Evolutionary conservation across 768 basidiomycete genomes (phyloP).

Genomic region (Mycena epipterygia): DNA sequence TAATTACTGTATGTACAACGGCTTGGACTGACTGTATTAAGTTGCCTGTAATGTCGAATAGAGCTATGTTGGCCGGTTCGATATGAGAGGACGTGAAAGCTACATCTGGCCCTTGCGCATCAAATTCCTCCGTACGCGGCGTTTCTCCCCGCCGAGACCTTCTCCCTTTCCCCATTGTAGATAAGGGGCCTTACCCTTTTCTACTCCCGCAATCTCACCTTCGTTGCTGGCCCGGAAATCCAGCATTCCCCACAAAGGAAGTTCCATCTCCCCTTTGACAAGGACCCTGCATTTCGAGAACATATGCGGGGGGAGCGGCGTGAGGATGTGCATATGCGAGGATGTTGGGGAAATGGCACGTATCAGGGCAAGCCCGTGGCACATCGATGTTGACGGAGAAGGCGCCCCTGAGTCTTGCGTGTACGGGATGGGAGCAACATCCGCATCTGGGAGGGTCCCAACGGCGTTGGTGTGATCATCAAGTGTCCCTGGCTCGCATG

Average conservation of each 20-base stretch:
- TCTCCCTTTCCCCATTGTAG: slow-evolving; percentile 81
- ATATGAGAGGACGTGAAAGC: not conserved
- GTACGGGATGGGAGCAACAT: slow-evolving; percentile 62
- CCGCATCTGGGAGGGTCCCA: not conserved
- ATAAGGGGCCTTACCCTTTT: slow-evolving; percentile 76
- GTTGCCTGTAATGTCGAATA: slow-evolving; percentile 26
- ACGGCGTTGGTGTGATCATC: slow-evolving; percentile 43
- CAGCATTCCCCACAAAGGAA: slow-evolving; percentile 90
- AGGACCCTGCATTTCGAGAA: slow-evolving; percentile 64
- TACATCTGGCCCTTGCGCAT: slow-evolving; percentile 87
- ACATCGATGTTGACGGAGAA: slow-evolving; percentile 69
- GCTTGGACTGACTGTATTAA: slow-evolving; percentile 24
- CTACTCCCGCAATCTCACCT: slow-evolving; percentile 61
- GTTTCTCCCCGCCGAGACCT: slow-evolving; percentile 79
- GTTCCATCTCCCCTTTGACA: slow-evolving; percentile 90
- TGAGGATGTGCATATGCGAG: slow-evolving; percentile 79
- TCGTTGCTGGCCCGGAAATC: slow-evolving; percentile 66
- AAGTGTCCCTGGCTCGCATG: slow-evolving; percentile 59
- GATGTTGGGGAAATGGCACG: slow-evolving; percentile 62
- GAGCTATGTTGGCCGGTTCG: not conserved
- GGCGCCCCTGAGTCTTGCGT: slow-evolving; percentile 68
- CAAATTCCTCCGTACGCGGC: slow-evolving; percentile 85
- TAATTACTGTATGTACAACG: slow-evolving; percentile 25
- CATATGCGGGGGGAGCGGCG: slow-evolving; percentile 71
- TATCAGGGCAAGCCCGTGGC: slow-evolving; percentile 84